Base-by-base conservation (phyloP, 805 yeast species). In the Wickerhamiella sorbophila region DNA sequence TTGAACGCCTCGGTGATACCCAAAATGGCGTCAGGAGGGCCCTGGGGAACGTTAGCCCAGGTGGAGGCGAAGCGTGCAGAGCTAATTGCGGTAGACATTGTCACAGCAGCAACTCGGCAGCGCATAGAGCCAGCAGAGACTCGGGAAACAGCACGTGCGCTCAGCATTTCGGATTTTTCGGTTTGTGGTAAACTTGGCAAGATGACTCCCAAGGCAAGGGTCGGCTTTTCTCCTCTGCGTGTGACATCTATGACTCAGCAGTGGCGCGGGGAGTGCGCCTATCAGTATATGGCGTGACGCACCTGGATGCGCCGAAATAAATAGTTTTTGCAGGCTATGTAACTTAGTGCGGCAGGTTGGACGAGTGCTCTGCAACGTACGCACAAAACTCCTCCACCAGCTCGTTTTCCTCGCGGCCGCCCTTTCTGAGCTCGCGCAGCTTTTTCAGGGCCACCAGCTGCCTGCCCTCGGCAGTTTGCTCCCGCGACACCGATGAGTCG, bases 21-120 rank as follows among this genome's bases (percentile, higher is more conserved):
- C 35, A 65, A 64, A 56, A 86, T 85, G 52, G 86, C 84, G 62
- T 86, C 96, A 15, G 94, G 85, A 38, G 94, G 91, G 5, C 83
- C 84, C 50, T 59, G 63, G 29, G 65, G 66, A 26, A 70, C 69
- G 31, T 53, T 46, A 14, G 67, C 61, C 68, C 68, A 63, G 27
- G 52, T 48, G 9, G 61, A 56, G 42, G 53, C 43, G 27, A 26
- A n/a, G 19, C 50, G 45, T 10, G 18, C 33, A 4, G 5, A 8
- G n/a, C n/a, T n/a, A n/a, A n/a, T n/a, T 15, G 19, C 29, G 12
- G 12, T 12, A 24, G 29, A 24, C 6, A 12, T 6, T 24, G 29
- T 12, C 6, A 12, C 12, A 6, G 12, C 12, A 12, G 29, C 29
- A 24, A 6, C 10, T 10, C 36, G 20, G 10, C 12, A 12, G 29